phyloP scores from a whole-genome alignment of 176 grass and related monocot species.

The Phyllostachys edulis region DNA sequence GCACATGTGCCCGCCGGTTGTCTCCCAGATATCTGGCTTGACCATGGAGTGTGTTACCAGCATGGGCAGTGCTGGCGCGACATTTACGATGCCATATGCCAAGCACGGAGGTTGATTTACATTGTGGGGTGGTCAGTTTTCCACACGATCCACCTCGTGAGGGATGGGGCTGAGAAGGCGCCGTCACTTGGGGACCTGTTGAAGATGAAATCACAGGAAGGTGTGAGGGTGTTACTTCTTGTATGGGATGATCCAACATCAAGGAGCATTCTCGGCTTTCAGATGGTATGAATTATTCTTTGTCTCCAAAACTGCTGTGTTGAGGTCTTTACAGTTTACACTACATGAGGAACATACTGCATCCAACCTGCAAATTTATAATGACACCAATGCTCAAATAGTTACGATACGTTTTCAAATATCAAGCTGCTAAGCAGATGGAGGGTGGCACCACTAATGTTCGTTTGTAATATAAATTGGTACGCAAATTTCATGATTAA shows the following conservation, averaged over 20 bases:
- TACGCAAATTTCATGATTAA: background rate
- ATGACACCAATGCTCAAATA: background rate
- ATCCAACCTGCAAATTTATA: conserved; percentile 10
- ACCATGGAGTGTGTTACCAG: conserved; percentile 58
- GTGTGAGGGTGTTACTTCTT: conserved; percentile 72
- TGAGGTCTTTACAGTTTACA: conserved; percentile 16
- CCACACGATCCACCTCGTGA: conserved; percentile 61
- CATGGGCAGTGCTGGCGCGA: conserved; percentile 84
- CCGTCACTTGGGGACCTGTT: conserved; percentile 63
- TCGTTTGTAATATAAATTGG: background rate
- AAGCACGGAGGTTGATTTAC: conserved; percentile 70
- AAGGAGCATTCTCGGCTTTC: conserved; percentile 58
- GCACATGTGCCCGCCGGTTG: conserved; percentile 79
- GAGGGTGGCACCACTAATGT: background rate
- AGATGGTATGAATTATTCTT: conserved; percentile 46
- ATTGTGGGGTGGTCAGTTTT: conserved; percentile 80
- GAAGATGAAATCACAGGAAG: conserved; percentile 77
- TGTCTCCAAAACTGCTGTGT: conserved; percentile 21
- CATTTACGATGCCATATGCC: conserved; percentile 71
- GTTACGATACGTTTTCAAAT: background rate
- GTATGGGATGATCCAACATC: conserved; percentile 84
- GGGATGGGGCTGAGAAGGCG: conserved; percentile 19
- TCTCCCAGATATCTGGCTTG: conserved; percentile 65
- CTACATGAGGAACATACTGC: background rate
- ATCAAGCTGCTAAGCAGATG: conserved; percentile 12